A percentile compares a stretch with the other conserved stretches of the same genome.
phyloP scores from a whole-genome alignment of 495 filamentous ascomycete genomes.

The Tirmania nivea region DNA sequence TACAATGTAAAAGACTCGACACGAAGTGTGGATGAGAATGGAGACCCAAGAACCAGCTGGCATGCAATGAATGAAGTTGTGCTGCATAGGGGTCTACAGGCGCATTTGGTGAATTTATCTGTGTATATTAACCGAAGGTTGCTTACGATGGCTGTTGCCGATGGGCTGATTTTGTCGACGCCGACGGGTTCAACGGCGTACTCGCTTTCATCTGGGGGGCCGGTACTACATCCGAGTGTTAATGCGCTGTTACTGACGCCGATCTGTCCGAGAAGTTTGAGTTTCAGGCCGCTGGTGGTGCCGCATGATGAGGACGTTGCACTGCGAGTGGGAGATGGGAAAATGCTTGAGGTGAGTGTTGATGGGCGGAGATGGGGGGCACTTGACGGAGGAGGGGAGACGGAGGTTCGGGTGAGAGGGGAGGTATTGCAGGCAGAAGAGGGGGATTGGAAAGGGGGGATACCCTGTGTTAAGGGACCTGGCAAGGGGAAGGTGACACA shows the following conservation, averaged over 20 bases:
- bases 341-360: slow-evolving; percentile 69
- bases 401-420: slow-evolving; percentile 66
- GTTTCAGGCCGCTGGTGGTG: slow-evolving; percentile 75
- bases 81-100: slow-evolving; percentile 70
- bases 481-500: slow-evolving; percentile 16
- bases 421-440: slow-evolving; percentile 24
- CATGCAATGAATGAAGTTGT: slow-evolving; percentile 93
- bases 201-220: slow-evolving; percentile 75
- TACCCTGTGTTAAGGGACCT: slow-evolving; percentile 6
- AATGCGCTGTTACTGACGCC: slow-evolving; percentile 72
- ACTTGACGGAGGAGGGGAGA: slow-evolving; percentile 45
- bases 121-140: slow-evolving; percentile 68
- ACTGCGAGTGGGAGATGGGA: slow-evolving; percentile 57
- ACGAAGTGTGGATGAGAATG: slow-evolving; percentile 13
- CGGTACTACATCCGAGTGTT: slow-evolving; percentile 84
- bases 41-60: slow-evolving; percentile 1
- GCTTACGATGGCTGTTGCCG: slow-evolving; percentile 71
- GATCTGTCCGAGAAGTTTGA: slow-evolving; percentile 78
- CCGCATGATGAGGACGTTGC: slow-evolving; percentile 71
- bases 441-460: slow-evolving; percentile 33
- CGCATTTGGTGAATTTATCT: slow-evolving; percentile 76
- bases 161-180: slow-evolving; percentile 83
- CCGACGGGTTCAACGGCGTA: slow-evolving; percentile 93
- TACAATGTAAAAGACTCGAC: slow-evolving; percentile 36
- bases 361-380: slow-evolving; percentile 57